A percentile compares a stretch with the other conserved stretches of the same genome.
phyloP scores from a whole-genome alignment of 306 rosid species.

The Corylus avellana region DNA sequence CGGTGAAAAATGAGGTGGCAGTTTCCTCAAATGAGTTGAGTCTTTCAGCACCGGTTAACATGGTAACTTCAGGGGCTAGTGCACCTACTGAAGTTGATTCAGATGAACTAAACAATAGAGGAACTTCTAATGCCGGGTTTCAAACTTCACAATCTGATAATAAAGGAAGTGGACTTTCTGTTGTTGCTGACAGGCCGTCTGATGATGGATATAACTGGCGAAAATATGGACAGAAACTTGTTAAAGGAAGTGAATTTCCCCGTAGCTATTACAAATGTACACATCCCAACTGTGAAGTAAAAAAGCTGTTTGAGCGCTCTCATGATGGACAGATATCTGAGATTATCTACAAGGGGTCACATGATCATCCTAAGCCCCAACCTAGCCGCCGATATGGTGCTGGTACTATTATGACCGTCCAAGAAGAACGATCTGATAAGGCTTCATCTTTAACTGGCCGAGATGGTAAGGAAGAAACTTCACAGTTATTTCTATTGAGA shows the following conservation, averaged over 20 bases:
- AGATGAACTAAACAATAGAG: slow-evolving; percentile 60
- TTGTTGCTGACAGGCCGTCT: slow-evolving; percentile 53
- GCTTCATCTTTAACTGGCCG: slow-evolving; percentile 55
- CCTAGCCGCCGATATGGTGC: slow-evolving; percentile 78
- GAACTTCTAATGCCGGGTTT: slow-evolving; percentile 45
- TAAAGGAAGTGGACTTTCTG: slow-evolving; percentile 57
- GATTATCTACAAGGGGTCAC: slow-evolving; percentile 92
- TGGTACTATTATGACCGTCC: slow-evolving; percentile 55
- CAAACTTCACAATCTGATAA: slow-evolving; percentile 58
- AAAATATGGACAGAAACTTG: slow-evolving; percentile 94
- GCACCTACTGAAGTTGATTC: slow-evolving; percentile 57
- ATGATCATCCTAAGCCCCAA: slow-evolving; percentile 97
- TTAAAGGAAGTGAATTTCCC: slow-evolving; percentile 96
- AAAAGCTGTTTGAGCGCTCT: slow-evolving; percentile 90
- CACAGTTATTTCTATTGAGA: slow-evolving; percentile 10
- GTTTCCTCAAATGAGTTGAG: slow-evolving; percentile 60
- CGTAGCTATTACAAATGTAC: slow-evolving; percentile 99
- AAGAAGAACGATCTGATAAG: slow-evolving; percentile 73
- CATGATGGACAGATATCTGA: slow-evolving; percentile 94
- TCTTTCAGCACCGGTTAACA: slow-evolving; percentile 54
- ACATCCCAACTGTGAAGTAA: slow-evolving; percentile 97
- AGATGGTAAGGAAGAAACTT: slow-evolving; percentile 63
- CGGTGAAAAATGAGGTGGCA: slow-evolving; percentile 60
- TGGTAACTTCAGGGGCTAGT: slow-evolving; percentile 49
- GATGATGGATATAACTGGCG: slow-evolving; percentile 99